phyloP scores from a whole-genome alignment of 257 asterid genomes.

The Mentha longifolia region DNA sequence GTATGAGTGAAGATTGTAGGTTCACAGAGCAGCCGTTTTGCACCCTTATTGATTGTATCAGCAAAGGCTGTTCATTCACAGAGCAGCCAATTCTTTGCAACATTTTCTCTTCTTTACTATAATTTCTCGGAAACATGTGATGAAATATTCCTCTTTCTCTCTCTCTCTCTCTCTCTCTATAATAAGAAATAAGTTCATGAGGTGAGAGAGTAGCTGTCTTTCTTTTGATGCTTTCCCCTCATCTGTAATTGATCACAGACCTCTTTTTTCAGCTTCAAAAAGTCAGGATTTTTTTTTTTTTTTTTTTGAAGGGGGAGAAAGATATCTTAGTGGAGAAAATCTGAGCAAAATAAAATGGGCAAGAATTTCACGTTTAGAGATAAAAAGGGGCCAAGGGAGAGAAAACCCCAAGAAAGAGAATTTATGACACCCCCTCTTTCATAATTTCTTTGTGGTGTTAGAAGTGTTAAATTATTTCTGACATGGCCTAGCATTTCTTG shows the following conservation, averaged over 20 bases:
- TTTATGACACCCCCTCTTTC: conserved; percentile 1
- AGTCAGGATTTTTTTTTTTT: neutral
- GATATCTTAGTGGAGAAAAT: conserved; percentile 20
- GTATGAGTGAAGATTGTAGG: conserved; percentile 19
- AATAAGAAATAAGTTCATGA: neutral
- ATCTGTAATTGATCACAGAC: conserved; percentile 3
- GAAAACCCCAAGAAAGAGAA: conserved; percentile 14
- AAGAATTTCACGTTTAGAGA: conserved; percentile 14
- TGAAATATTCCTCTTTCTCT: neutral
- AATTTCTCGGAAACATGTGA: conserved; percentile 20
- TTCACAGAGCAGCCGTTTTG: conserved; percentile 12
- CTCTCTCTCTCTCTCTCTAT: conserved; percentile 7
- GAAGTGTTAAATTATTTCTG: conserved; percentile 16
- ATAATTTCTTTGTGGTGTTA: neutral
- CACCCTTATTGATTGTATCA: neutral
- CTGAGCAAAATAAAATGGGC: conserved; percentile 14
- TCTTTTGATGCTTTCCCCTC: conserved; percentile 1
- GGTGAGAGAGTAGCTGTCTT: neutral
- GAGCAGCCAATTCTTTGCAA: conserved; percentile 21
- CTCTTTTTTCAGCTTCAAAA: conserved; percentile 11
- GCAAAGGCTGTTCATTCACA: conserved; percentile 11
- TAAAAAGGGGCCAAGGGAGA: conserved; percentile 14
- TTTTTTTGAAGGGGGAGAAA: neutral
- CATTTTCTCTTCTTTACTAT: conserved; percentile 15
- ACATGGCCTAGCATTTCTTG: conserved; percentile 27